These are phyloP conservation scores for Wallacemonas sp. DNA, from an alignment of 208 protist species.

Conservation along the genomic window DNA sequence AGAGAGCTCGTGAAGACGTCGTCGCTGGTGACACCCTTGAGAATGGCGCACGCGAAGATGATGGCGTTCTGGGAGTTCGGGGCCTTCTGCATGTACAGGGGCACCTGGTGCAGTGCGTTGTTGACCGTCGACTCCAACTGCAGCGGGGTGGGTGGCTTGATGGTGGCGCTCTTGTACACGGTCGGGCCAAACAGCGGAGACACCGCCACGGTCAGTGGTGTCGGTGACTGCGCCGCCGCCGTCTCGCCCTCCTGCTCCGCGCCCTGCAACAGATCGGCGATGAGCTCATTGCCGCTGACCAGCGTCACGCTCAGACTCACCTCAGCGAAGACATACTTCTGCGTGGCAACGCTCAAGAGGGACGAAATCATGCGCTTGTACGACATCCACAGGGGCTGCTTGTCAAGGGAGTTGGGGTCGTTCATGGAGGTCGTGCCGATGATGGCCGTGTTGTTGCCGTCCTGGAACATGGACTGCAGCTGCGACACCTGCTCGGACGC, in stretches of 20 bases:
- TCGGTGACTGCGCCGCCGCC: conserved; percentile 23
- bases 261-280: conserved; percentile 34
- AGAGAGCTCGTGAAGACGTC: conserved; percentile 66
- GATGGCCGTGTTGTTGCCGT: conserved; percentile 65
- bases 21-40: conserved; percentile 44
- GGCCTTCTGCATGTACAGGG: conserved; percentile 31
- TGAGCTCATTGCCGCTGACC: conserved; percentile 39
- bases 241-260: conserved; percentile 22
- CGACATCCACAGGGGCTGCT: conserved; percentile 65
- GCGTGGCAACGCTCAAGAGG: conserved; percentile 39
- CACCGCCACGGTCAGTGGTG: conserved; percentile 42
- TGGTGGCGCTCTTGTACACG: conserved; percentile 54
- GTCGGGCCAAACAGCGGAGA: conserved; percentile 67
- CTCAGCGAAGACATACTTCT: conserved; percentile 50
- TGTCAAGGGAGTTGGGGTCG: conserved; percentile 40
- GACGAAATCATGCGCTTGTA: conserved; percentile 64
- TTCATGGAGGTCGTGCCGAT: conserved; percentile 43
- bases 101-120: conserved; percentile 44
- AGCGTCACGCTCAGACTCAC: conserved; percentile 52
- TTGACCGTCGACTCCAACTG: conserved; percentile 56
- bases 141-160: conserved; percentile 45
- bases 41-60: conserved; percentile 53
- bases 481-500: conserved; percentile 35
- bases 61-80: conserved; percentile 32
- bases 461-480: conserved; percentile 52